These are phyloP conservation scores for Populus trichocarpa DNA, from an alignment of 441 rosid species.

Conservation along the genomic window DNA sequence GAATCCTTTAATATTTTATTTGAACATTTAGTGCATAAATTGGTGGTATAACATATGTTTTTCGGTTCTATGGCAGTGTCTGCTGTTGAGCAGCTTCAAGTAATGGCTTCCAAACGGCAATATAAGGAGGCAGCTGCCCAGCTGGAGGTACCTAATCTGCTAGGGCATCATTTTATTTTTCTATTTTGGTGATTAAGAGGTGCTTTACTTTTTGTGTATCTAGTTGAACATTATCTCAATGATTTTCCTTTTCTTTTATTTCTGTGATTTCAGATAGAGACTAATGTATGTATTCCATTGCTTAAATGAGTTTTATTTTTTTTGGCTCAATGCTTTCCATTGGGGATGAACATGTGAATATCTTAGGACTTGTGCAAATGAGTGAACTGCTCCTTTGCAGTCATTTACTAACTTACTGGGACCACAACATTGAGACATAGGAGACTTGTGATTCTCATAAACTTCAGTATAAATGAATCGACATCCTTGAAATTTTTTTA, in stretches of 20 bases:
- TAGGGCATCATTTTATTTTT: constrained; percentile 2
- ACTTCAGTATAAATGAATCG: background rate
- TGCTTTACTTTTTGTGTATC: constrained; percentile 2
- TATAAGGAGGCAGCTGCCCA: constrained; percentile 99
- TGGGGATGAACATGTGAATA: background rate
- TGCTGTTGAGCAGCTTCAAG: constrained; percentile 99
- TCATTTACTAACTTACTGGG: background rate
- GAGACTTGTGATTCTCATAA: background rate
- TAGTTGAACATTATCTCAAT: background rate
- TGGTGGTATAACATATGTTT: constrained; percentile 11
- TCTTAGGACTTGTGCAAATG: background rate
- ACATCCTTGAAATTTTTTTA: background rate
- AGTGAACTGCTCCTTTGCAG: background rate
- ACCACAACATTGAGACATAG: background rate
- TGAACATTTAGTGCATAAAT: constrained; percentile 3
- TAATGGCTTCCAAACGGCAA: constrained; percentile 97
- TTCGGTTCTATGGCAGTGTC: constrained; percentile 62
- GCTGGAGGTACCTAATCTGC: constrained; percentile 67
- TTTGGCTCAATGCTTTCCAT: background rate
- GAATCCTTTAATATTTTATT: background rate
- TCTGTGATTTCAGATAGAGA: constrained; percentile 2
- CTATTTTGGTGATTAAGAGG: background rate
- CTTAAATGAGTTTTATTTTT: background rate
- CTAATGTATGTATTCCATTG: background rate
- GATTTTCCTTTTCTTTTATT: background rate